Conservation (phyloP, 2,329 filamentous ascomycete species). For the Coniochaeta sp. region DNA sequence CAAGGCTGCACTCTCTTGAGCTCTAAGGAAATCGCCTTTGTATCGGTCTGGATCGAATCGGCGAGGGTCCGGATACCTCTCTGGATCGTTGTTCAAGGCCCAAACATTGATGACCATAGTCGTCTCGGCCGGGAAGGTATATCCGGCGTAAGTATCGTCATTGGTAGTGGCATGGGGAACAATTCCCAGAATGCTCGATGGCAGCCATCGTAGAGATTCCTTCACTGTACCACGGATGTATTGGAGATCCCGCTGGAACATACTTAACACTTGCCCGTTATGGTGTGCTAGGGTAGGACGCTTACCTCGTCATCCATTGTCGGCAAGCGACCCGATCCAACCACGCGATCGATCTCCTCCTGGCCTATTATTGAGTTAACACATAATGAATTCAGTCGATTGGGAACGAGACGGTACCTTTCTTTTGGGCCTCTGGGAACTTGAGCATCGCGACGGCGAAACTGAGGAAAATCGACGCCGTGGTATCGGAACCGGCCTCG, state of each 20-base stretch:
- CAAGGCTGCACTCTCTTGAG: constrained; percentile 8
- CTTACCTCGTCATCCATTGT: constrained; percentile 22
- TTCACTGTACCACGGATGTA: constrained; percentile 17
- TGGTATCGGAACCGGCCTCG: constrained; percentile 32
- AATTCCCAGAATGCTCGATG: constrained; percentile 22
- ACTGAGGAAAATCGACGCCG: constrained; percentile 24
- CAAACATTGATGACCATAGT: constrained; percentile 32
- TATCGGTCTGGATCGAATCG: constrained; percentile 31
- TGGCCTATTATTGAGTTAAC: constrained; percentile 11
- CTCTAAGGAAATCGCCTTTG: constrained; percentile 10
- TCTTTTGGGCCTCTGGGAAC: constrained; percentile 28
- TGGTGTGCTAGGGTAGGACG: constrained; percentile 29
- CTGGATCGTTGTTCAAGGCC: constrained; percentile 34
- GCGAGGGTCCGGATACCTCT: constrained; percentile 26
- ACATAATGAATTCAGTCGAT: background rate
- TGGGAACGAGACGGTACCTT: constrained; percentile 7
- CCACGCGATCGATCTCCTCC: constrained; percentile 27
- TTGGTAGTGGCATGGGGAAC: constrained; percentile 29
- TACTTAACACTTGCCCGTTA: constrained; percentile 21
- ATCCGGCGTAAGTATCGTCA: constrained; percentile 32
- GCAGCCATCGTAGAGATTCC: constrained; percentile 32
- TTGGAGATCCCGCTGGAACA: background rate
- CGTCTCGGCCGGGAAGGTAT: constrained; percentile 33
- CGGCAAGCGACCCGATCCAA: constrained; percentile 27
- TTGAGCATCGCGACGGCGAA: constrained; percentile 36